A percentile compares a stretch with the other conserved stretches of the same genome.
Evolutionary conservation across 2,329 filamentous ascomycete genomes (phyloP).

Genomic region (Triangularia setosa): DNA sequence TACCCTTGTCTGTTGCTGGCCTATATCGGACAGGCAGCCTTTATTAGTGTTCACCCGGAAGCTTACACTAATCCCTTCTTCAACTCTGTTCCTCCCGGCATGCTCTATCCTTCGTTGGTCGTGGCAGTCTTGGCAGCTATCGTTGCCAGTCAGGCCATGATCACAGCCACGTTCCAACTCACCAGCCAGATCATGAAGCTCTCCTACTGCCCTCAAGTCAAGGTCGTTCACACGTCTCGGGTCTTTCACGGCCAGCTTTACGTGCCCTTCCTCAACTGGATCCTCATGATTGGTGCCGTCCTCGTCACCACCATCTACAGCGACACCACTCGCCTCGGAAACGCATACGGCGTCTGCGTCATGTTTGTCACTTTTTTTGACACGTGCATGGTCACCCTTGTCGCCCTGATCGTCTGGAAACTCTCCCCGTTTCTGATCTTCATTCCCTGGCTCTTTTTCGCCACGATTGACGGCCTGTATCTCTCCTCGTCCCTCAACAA

Average conservation of each 20-base stretch:
- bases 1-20: slow-evolving; percentile 64
- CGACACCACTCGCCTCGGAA: slow-evolving; percentile 65
- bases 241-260: slow-evolving; percentile 73
- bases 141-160: slow-evolving; percentile 75
- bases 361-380: slow-evolving; percentile 77
- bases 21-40: slow-evolving; percentile 72
- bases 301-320: slow-evolving; percentile 71
- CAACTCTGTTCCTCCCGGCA: slow-evolving; percentile 62
- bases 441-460: slow-evolving; percentile 59
- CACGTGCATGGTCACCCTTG: slow-evolving; percentile 69
- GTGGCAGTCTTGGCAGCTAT: slow-evolving; percentile 67
- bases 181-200: slow-evolving; percentile 68
- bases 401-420: slow-evolving; percentile 69
- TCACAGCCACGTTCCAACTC: slow-evolving; percentile 68
- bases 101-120: slow-evolving; percentile 61
- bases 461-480: slow-evolving; percentile 64
- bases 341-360: slow-evolving; percentile 76
- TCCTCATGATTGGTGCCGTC: slow-evolving; percentile 72
- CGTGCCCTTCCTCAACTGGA: slow-evolving; percentile 71
- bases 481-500: slow-evolving; percentile 68
- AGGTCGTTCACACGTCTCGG: slow-evolving; percentile 66
- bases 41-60: slow-evolving; percentile 55
- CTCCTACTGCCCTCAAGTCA: slow-evolving; percentile 72
- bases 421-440: slow-evolving; percentile 57
- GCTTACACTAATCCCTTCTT: slow-evolving; percentile 70